Conservation (phyloP, 148 eudicot species). For the Chenopodium formosanum region DNA sequence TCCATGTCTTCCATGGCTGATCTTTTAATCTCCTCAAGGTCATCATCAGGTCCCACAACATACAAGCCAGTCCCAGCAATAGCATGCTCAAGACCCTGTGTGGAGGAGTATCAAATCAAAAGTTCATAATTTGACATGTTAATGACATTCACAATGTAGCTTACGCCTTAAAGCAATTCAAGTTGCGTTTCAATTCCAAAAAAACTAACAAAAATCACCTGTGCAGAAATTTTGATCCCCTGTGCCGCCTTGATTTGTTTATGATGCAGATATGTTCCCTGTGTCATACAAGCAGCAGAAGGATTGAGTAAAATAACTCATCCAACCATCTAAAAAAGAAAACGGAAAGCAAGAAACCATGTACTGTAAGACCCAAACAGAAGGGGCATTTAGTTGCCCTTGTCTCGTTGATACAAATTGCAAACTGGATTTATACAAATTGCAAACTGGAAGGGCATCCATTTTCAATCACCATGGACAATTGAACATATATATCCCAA, state of each 20-base stretch:
- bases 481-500: not conserved
- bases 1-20: constrained; percentile 77
- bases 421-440: not conserved
- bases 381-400: not conserved
- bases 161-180: not conserved
- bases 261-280: constrained; percentile 91
- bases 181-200: not conserved
- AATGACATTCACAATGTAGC: not conserved
- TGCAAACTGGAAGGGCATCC: not conserved
- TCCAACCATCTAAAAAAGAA: not conserved
- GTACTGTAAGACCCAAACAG: not conserved
- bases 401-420: not conserved
- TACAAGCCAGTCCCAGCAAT: constrained; percentile 84
- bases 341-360: not conserved
- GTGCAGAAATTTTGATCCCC: constrained; percentile 95
- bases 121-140: not conserved
- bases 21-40: constrained; percentile 62
- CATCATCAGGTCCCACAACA: constrained; percentile 88
- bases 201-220: constrained; percentile 43
- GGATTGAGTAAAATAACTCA: not conserved
- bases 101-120: not conserved
- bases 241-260: constrained; percentile 95
- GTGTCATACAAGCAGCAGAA: constrained; percentile 18
- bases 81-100: constrained; percentile 96
- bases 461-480: not conserved